Base-by-base conservation (phyloP, 1,284 basidiomycete species). In the Somion occarium region DNA sequence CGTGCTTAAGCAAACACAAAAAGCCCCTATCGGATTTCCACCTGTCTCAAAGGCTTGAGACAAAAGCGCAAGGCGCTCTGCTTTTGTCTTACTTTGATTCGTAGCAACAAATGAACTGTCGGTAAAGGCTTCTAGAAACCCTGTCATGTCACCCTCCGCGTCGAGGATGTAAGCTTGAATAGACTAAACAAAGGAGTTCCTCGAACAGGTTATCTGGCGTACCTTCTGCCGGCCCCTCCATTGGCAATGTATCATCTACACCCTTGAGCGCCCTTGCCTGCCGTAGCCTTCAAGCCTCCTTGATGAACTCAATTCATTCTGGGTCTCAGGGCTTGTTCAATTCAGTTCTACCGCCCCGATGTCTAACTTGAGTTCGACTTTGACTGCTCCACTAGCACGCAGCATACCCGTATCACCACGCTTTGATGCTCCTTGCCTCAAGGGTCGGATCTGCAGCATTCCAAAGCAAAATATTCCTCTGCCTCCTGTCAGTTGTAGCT, bases 41-140 rank as follows among this genome's bases (percentile, higher is more conserved):
- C 54, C 51, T 51, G 45, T 34, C 20, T 5, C 39, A 38, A 38
- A 34, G 18, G 18, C 5, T 12, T 27, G 26, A 58, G 37, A 58
- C 56, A 58, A 58, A 58, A 57, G 53, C 50, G 13, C 37, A 9
- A 48, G 44, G 48, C 56, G 52, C 52, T 44, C 54, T 44, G 23
- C 49, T 58, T 58, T 58, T 56, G 52, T 56, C 53, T 44, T 42
- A 24, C 15, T 38, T 34, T 41, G 44, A 50, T 48, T 45, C 48
- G 27, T 55, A 44, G 42, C 52, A 53, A 55, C 52, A 47, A 27
- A 47, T 47, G 45, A 47, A 47, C 27, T 44, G 22, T 24, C 43
- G 5, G 20, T 24, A 7, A 18, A 34, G 11, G 13, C 39, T 53
- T 50, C 46, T 46, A 24, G 47, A 50, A 52, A 9, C 7, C 5